Base-by-base conservation (phyloP, 257 asterid genomes). In the Ehretia macrophylla region DNA sequence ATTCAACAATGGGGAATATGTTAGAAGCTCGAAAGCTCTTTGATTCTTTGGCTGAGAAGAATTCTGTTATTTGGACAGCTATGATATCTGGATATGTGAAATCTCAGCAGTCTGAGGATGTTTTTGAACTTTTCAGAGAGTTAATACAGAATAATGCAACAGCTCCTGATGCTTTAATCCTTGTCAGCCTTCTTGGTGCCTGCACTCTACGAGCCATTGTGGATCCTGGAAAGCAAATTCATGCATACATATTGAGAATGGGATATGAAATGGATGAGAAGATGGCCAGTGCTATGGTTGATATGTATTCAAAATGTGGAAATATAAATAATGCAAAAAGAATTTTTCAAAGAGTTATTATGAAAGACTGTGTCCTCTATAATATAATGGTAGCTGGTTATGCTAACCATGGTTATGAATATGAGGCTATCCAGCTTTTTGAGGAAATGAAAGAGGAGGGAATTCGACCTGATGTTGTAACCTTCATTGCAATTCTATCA, bases 301-400 rank as follows among this genome's bases (percentile, higher is more conserved):
- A 92, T 68, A 86, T 83, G 94, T 92, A 92, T 56, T 78, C 97
- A 1, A 88, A 92, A 68, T 83, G 99, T 56, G 99, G 99, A 14
- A 73, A 71, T 42, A 67, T 86, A 59, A 32, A 57, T 10, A 77
- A 81, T 62, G 90, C 97, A 8, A 52, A 62, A 51, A 80, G 78
- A 62, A 58, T 86, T 35, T 92, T 92, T 18, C 66, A 54, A 46
- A 66, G 70, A 47, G 64, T 66, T 54, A 62, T 48, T 39, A 16
- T 18, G 13, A 78, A 62, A 67, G 99, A 92, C 58, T 48, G 78
- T 8, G 73, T 92, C 32, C 75, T 75, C 17, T 86, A 88, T 77
- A 88, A 88, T 51, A 77, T 82, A 17, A 92, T 92, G 96, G 86
- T 92, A 35, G 81, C 95, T 53, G 95, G 85, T 27, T 92, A 68